Evolutionary conservation across 2,329 filamentous ascomycete species (phyloP), one percentile per base, ranked within the genome.

Genomic region (Malbranchea cinnamomea): DNA sequence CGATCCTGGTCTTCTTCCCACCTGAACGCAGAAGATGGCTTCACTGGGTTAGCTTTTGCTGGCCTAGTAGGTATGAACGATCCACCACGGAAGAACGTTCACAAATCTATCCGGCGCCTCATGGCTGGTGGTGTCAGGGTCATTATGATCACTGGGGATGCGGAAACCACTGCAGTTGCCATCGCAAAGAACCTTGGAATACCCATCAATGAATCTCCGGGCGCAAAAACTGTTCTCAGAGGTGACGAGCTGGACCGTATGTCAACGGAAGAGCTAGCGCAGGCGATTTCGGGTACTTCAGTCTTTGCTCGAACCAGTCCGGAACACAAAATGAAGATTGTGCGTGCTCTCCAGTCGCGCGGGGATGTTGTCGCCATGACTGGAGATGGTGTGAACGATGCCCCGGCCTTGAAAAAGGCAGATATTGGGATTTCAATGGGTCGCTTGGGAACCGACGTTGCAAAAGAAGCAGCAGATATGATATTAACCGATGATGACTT

Each of bases 311-410:
- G 91, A 31, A 95, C 89, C 2, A 93, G 83, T 40, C 89, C 89
- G 0, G 89, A 98, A 39, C 89, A 98, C 60, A 98, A 98, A 59
- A 72, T 98, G 63, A 95, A 93, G 56, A 98, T 98, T 46, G 79
- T 98, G 37, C 68, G 72, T 32, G 89, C 89, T 0, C 70, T 98
- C 15, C 89, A 98, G 56, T 74, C 80, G 33, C 78, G 87, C 21
- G 87, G 87, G 17, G 85, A 95, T 53, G 91, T 98, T 31, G 89
- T 98, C 26, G 91, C 89, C 34, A 98, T 98, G 89, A 98, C 89
- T 8, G 89, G 89, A 5, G 89, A 98, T 45, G 89, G 89, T 28
- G 91, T 98, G 36, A 98, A 98, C 44, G 89, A 98, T 58, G 89
- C 89, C 2, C 89, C 89, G 3, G 89, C 89, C 4, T 60, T 98